Evolutionary conservation across 2,329 filamentous ascomycete genomes (phyloP).

Genomic region (Aspergillus awamori): DNA sequence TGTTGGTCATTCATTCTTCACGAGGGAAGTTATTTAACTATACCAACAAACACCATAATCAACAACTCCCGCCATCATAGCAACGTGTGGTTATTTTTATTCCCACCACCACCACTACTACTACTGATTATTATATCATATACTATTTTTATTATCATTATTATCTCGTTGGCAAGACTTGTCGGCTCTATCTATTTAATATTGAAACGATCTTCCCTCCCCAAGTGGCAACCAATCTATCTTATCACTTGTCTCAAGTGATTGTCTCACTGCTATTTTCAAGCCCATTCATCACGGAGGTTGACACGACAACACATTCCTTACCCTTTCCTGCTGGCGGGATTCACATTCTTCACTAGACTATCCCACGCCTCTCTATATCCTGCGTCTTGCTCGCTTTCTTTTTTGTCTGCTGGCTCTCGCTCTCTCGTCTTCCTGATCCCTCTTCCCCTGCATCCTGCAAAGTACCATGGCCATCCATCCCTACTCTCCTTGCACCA

Average conservation of each 20-base stretch:
- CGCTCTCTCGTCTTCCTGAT: slow-evolving; percentile 2
- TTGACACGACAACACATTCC: slow-evolving; percentile 25
- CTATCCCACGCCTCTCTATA: not conserved
- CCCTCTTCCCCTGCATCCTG: slow-evolving; percentile 3
- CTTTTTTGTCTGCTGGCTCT: not conserved
- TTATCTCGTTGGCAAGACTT: not conserved
- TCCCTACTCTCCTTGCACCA: slow-evolving; percentile 2
- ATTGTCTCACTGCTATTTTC: slow-evolving; percentile 18
- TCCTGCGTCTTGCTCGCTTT: not conserved
- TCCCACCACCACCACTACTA: not conserved
- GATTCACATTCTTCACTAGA: slow-evolving; percentile 24
- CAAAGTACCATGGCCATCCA: slow-evolving; percentile 6
- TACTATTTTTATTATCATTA: too few relatives aligned
- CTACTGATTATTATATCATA: slow-evolving; percentile 1
- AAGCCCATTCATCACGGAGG: slow-evolving; percentile 9
- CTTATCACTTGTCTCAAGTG: slow-evolving; percentile 9
- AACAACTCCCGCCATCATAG: too few relatives aligned
- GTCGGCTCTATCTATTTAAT: slow-evolving; percentile 17
- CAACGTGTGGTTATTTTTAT: not conserved
- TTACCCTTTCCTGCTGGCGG: slow-evolving; percentile 34
- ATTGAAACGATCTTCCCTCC: not conserved
- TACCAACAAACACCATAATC: too few relatives aligned
- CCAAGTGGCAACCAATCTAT: not conserved
- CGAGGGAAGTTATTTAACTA: slow-evolving; percentile 9
- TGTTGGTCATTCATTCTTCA: slow-evolving; percentile 16